Conservation (phyloP, 805 yeast genomes). For the Phaffomyces antillensis region DNA sequence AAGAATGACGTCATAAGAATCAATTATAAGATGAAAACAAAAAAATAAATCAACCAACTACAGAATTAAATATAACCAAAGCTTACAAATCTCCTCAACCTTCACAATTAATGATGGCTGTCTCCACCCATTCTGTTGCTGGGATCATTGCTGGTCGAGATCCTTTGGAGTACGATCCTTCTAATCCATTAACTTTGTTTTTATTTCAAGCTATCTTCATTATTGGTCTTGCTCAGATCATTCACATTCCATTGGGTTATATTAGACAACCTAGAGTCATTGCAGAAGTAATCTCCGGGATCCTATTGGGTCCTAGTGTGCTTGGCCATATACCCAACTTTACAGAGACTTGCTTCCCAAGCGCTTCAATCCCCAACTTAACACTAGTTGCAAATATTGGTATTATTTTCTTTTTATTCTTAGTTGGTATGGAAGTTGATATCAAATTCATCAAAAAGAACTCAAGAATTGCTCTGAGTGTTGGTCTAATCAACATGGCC, state of each 20-base stretch:
- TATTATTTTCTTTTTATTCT: conserved; percentile 63
- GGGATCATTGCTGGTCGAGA: conserved; percentile 69
- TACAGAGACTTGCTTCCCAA: conserved; percentile 58
- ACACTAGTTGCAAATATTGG: conserved; percentile 70
- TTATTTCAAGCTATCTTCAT: conserved; percentile 64
- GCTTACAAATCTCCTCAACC: too few relatives aligned
- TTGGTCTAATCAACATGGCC: conserved; percentile 67
- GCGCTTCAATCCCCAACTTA: conserved; percentile 53
- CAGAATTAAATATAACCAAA: too few relatives aligned
- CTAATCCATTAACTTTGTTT: conserved; percentile 61
- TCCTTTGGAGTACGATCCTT: conserved; percentile 52
- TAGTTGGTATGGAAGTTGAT: conserved; percentile 78
- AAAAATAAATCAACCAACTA: too few relatives aligned
- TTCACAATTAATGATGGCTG: conserved; percentile 2
- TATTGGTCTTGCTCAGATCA: conserved; percentile 47
- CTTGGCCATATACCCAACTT: conserved; percentile 67
- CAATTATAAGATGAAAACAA: too few relatives aligned
- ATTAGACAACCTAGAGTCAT: conserved; percentile 74
- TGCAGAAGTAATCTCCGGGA: conserved; percentile 75
- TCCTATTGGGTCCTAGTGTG: conserved; percentile 68
- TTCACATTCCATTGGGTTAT: conserved; percentile 53
- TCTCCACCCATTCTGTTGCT: conserved; percentile 37
- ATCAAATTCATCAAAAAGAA: conserved; percentile 55
- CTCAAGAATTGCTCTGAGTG: conserved; percentile 52
- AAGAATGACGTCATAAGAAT: too few relatives aligned